Percentiles rank a stretch among this genome's conserved stretches.
These are phyloP conservation scores for Penicillium bialowiezense DNA, from an alignment of 495 filamentous ascomycete genomes.

Conservation along the genomic window DNA sequence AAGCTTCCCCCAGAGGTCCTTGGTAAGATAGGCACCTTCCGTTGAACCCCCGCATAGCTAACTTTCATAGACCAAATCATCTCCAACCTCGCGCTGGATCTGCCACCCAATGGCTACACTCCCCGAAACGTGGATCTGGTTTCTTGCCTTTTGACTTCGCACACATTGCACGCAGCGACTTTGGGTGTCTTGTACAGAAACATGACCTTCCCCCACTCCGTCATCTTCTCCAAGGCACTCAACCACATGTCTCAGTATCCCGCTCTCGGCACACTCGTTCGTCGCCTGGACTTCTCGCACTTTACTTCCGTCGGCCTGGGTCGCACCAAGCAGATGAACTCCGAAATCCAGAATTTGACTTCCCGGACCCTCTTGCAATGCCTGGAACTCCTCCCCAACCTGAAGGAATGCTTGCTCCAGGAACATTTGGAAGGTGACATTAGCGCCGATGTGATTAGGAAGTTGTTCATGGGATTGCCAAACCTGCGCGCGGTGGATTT, in stretches of 20 bases:
- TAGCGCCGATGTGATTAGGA: conserved; percentile 62
- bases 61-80: conserved; percentile 66
- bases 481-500: conserved; percentile 73
- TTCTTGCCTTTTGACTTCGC: conserved; percentile 72
- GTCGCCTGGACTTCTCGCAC: conserved; percentile 82
- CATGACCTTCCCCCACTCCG: conserved; percentile 83
- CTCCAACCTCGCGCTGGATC: conserved; percentile 67
- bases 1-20: conserved; percentile 68
- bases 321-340: conserved; percentile 74
- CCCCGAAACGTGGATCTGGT: conserved; percentile 81
- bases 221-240: conserved; percentile 84
- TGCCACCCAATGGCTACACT: conserved; percentile 73
- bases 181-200: conserved; percentile 75
- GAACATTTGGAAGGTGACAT: conserved; percentile 84
- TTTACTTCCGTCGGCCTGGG: conserved; percentile 83
- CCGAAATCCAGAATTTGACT: conserved; percentile 78
- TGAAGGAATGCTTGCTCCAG: conserved; percentile 79
- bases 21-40: conserved; percentile 49
- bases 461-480: conserved; percentile 65
- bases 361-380: conserved; percentile 71
- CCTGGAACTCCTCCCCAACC: conserved; percentile 69
- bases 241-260: conserved; percentile 65
- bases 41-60: conserved; percentile 9
- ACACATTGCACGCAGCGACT: conserved; percentile 71
- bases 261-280: conserved; percentile 72